Evolutionary conservation across 192 early-diverging fungal genomes (phyloP).

Genomic region (Linnemannia zychae): DNA sequence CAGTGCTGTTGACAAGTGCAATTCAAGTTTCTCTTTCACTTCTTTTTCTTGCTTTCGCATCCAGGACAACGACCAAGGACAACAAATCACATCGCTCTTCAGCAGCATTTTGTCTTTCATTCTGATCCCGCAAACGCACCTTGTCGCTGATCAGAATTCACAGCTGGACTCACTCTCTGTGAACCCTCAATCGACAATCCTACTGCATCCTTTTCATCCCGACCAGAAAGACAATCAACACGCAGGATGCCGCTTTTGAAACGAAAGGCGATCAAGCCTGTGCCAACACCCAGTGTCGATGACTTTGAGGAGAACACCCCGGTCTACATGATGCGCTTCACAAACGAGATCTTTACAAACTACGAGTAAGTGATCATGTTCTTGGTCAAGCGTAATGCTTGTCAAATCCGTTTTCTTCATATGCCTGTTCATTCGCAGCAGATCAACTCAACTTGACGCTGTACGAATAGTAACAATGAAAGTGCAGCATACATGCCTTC

Average conservation of each 20-base stretch:
- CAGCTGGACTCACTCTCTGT: background rate
- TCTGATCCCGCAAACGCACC: background rate
- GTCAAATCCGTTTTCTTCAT: background rate
- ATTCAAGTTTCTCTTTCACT: too few relatives aligned
- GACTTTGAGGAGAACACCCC: constrained; percentile 56
- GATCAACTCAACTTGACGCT: background rate
- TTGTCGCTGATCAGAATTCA: background rate
- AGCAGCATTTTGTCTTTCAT: background rate
- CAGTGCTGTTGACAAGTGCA: too few relatives aligned
- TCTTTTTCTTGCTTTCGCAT: too few relatives aligned
- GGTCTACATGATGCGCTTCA: constrained; percentile 68
- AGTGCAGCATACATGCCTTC: background rate
- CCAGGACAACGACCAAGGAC: background rate
- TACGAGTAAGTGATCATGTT: constrained; percentile 63
- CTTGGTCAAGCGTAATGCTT: background rate
- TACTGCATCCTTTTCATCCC: background rate
- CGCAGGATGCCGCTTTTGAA: constrained; percentile 44
- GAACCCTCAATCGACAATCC: background rate
- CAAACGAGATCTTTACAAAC: constrained; percentile 69
- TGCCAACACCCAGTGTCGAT: constrained; percentile 35
- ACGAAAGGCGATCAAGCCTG: constrained; percentile 55
- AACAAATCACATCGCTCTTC: background rate
- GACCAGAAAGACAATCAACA: background rate
- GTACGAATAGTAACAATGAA: background rate
- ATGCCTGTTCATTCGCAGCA: constrained; percentile 18